phyloP scores from a whole-genome alignment of 352 stramenopile species.

The Phytopythium ostracodes region DNA sequence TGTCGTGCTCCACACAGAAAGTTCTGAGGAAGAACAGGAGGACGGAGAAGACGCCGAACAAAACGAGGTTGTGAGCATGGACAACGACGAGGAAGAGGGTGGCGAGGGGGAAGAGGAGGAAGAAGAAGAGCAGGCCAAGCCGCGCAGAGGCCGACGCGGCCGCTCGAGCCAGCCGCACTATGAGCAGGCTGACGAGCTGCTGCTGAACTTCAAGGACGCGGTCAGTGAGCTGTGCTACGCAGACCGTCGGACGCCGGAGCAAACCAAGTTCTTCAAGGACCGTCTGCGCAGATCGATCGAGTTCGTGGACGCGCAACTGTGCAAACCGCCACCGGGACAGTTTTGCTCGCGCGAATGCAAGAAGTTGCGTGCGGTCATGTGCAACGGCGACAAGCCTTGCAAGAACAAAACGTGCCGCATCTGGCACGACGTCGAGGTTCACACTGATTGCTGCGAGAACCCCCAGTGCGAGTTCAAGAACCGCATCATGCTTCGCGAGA shows the following conservation, averaged over 20 bases:
- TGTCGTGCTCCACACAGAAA: slow-evolving; percentile 12
- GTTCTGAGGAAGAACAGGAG: slow-evolving; percentile 18
- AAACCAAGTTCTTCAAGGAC: slow-evolving; percentile 72
- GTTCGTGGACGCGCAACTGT: slow-evolving; percentile 67
- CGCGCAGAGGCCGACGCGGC: slow-evolving; percentile 10
- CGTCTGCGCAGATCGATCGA: slow-evolving; percentile 56
- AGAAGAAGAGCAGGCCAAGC: slow-evolving; percentile 11
- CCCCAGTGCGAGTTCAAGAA: slow-evolving; percentile 65
- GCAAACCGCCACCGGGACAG: slow-evolving; percentile 42
- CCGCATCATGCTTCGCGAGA: slow-evolving; percentile 65
- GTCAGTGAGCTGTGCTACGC: slow-evolving; percentile 67
- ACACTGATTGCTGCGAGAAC: slow-evolving; percentile 66
- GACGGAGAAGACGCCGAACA: slow-evolving; percentile 7
- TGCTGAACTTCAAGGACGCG: slow-evolving; percentile 61
- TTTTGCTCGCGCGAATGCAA: slow-evolving; percentile 44
- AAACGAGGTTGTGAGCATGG: slow-evolving; percentile 14
- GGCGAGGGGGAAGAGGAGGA: slow-evolving; percentile 16
- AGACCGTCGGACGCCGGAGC: slow-evolving; percentile 37
- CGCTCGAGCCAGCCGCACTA: slow-evolving; percentile 32
- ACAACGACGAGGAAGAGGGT: slow-evolving; percentile 19
- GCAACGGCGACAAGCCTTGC: slow-evolving; percentile 52
- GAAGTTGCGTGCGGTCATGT: slow-evolving; percentile 68
- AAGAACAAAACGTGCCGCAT: slow-evolving; percentile 68
- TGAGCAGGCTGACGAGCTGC: slow-evolving; percentile 34
- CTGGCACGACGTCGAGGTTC: slow-evolving; percentile 70